These are phyloP conservation scores for Syzygium aromaticum DNA, from an alignment of 345 rosid genomes.

Conservation along the genomic window DNA sequence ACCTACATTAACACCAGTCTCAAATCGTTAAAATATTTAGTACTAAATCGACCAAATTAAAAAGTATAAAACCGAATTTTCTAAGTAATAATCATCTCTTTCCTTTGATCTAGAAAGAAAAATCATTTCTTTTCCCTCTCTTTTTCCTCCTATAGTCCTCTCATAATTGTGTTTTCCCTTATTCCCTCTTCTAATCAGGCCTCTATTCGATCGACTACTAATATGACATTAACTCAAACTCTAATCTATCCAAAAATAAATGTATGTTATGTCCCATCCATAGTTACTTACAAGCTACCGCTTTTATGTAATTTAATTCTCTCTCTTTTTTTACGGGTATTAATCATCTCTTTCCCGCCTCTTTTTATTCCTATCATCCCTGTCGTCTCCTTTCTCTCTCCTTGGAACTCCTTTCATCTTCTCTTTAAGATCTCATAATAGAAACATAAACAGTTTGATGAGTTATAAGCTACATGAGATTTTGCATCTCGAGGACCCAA, in stretches of 20 bases:
- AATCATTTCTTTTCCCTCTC: too few relatives aligned
- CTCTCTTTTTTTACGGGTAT: neutral
- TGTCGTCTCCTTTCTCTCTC: neutral
- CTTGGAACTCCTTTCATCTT: neutral
- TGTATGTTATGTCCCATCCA: neutral
- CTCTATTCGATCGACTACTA: neutral
- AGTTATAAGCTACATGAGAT: too few relatives aligned
- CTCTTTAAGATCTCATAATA: neutral
- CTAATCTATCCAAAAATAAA: neutral
- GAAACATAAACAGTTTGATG: too few relatives aligned
- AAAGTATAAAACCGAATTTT: too few relatives aligned
- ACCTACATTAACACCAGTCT: fast-evolving
- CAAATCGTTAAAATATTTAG: too few relatives aligned
- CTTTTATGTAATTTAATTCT: neutral
- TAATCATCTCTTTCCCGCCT: neutral
- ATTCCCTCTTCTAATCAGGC: neutral
- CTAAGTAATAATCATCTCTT: too few relatives aligned
- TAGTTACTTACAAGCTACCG: neutral
- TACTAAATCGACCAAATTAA: too few relatives aligned
- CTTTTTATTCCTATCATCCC: neutral
- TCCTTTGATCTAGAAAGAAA: too few relatives aligned
- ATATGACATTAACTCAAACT: neutral
- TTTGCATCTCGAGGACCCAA: too few relatives aligned
- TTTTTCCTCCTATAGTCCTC: too few relatives aligned
- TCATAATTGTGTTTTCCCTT: neutral